These are phyloP conservation scores for Begonia masoniana DNA, from an alignment of 306 rosid genomes.

Conservation along the genomic window DNA sequence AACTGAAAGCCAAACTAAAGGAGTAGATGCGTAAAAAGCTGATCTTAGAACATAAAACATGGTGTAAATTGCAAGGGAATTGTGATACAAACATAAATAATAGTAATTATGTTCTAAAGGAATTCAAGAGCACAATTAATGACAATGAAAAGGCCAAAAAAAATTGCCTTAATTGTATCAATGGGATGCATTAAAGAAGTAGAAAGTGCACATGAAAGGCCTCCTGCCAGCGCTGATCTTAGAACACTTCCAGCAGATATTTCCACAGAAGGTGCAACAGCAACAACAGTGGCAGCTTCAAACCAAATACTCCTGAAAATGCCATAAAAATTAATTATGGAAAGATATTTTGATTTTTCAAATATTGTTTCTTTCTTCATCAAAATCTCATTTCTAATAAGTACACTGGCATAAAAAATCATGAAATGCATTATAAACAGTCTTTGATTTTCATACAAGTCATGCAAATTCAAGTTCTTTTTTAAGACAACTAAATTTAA, in stretches of 20 bases:
- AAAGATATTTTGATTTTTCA: neutral
- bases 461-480: neutral
- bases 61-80: too few relatives aligned
- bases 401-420: too few relatives aligned
- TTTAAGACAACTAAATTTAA: neutral
- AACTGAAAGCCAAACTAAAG: constrained; percentile 3
- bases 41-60: too few relatives aligned
- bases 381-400: neutral
- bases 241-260: constrained; percentile 91
- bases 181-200: constrained; percentile 85
- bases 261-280: constrained; percentile 91
- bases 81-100: too few relatives aligned
- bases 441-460: neutral
- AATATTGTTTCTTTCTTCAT: neutral
- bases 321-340: constrained; percentile 14
- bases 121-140: too few relatives aligned
- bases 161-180: constrained; percentile 80
- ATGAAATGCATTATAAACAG: neutral
- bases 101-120: too few relatives aligned
- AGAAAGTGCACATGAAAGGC: constrained; percentile 93
- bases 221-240: constrained; percentile 98
- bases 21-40: too few relatives aligned
- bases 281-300: constrained; percentile 98
- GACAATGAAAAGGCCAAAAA: constrained; percentile 4
- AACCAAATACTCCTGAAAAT: constrained; percentile 92